Evolutionary conservation across 441 rosid species (phyloP).

Genomic region (Pelargonium fulgidum): DNA sequence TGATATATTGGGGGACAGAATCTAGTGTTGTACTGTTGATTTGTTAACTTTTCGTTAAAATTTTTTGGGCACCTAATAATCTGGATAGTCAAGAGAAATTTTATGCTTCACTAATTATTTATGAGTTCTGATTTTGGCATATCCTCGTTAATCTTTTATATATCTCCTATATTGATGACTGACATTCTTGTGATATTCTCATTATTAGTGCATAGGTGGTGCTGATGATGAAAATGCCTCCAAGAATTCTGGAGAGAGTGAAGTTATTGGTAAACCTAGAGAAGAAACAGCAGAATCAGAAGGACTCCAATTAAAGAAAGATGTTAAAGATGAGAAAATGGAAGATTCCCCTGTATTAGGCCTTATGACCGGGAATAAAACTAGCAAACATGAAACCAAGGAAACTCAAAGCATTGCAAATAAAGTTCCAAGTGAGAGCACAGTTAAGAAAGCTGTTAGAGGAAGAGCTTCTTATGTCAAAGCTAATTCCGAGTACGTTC

Average conservation of each 20-base stretch:
- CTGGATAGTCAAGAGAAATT: neutral
- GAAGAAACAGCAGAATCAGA: conserved; percentile 36
- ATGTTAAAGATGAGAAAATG: conserved; percentile 45
- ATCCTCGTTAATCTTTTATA: neutral
- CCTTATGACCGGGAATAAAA: conserved; percentile 40
- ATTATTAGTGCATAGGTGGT: conserved; percentile 46
- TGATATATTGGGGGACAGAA: too few species aligned
- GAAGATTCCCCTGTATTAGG: conserved; percentile 83
- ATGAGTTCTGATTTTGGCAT: neutral
- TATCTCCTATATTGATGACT: neutral
- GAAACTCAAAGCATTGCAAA: conserved; percentile 29
- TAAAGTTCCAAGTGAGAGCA: conserved; percentile 40
- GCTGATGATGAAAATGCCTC: conserved; percentile 35
- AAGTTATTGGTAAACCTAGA: conserved; percentile 23
- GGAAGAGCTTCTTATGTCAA: conserved; percentile 52
- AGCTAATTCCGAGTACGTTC: conserved; percentile 63
- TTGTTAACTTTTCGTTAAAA: too few species aligned
- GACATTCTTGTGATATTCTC: conserved; percentile 14
- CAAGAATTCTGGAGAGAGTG: conserved; percentile 41
- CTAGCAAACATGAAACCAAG: conserved; percentile 28
- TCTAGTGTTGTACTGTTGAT: too few species aligned
- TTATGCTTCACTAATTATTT: neutral
- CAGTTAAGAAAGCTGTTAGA: conserved; percentile 48
- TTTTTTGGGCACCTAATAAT: neutral
- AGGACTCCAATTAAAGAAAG: conserved; percentile 33